Evolutionary conservation across 2,329 filamentous ascomycete genomes (phyloP).

Genomic region (Botryotinia globosa): DNA sequence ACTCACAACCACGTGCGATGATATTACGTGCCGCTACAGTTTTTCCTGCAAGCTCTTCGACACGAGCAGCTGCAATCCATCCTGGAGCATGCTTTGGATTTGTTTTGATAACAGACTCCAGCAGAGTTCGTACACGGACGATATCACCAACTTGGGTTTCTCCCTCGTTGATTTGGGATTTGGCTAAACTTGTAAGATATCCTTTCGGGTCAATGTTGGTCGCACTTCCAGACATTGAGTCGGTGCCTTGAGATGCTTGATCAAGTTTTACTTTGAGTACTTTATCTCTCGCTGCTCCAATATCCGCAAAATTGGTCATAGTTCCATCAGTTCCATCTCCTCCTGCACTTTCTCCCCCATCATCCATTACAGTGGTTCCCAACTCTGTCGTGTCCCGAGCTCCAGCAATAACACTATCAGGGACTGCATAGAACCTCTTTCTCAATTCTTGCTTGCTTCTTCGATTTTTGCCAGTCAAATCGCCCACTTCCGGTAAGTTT

Average conservation of each 20-base stretch:
- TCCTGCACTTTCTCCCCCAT: slow-evolving; percentile 56
- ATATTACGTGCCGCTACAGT: slow-evolving; percentile 84
- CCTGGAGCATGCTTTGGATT: slow-evolving; percentile 93
- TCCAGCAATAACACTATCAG: slow-evolving; percentile 89
- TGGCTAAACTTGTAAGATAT: slow-evolving; percentile 88
- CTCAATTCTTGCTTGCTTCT: slow-evolving; percentile 78
- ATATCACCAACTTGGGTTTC: slow-evolving; percentile 91
- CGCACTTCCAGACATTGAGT: slow-evolving; percentile 71
- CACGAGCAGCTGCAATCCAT: slow-evolving; percentile 89
- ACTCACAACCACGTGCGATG: slow-evolving; percentile 82
- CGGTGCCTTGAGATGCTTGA: slow-evolving; percentile 73
- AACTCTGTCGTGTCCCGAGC: slow-evolving; percentile 78
- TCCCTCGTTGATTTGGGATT: slow-evolving; percentile 72
- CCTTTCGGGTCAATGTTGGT: slow-evolving; percentile 94
- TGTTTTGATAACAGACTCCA: slow-evolving; percentile 97
- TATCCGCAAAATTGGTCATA: slow-evolving; percentile 97
- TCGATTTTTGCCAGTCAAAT: slow-evolving; percentile 91
- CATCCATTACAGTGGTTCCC: slow-evolving; percentile 83
- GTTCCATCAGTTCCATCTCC: slow-evolving; percentile 63
- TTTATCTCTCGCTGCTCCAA: slow-evolving; percentile 93
- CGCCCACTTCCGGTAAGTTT: slow-evolving; percentile 90
- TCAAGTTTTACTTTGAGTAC: slow-evolving; percentile 92
- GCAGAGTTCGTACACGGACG: slow-evolving; percentile 82
- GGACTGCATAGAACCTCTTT: slow-evolving; percentile 91
- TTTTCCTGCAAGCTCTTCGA: slow-evolving; percentile 92